Percentiles rank a stretch among this genome's conserved stretches.
Conservation (phyloP, 2,329 filamentous ascomycete species). For the Penicillium thymicola region DNA sequence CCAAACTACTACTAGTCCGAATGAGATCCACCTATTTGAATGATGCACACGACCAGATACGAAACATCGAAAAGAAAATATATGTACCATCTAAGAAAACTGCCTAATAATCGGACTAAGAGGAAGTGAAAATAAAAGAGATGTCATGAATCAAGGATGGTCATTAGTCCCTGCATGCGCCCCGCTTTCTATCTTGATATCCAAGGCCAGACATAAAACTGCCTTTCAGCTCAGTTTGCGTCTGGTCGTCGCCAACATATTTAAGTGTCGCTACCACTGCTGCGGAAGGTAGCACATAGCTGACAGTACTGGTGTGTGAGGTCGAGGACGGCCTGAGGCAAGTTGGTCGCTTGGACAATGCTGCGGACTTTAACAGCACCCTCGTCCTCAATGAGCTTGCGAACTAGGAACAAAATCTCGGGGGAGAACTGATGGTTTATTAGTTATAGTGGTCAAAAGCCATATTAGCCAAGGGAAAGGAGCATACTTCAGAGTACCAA, state of each 20-base stretch:
- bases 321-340: conserved; percentile 89
- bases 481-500: conserved; percentile 87
- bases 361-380: conserved; percentile 95
- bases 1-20: neutral
- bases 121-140: conserved; percentile 9
- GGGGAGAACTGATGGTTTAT: conserved; percentile 69
- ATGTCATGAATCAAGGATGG: conserved; percentile 16
- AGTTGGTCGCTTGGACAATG: conserved; percentile 91
- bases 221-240: neutral
- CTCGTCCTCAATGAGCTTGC: conserved; percentile 93
- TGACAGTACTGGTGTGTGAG: conserved; percentile 95
- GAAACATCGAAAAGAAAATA: conserved; percentile 2
- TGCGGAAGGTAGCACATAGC: conserved; percentile 90
- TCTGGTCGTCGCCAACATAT: neutral
- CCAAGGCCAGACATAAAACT: conserved; percentile 6
- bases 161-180: conserved; percentile 20
- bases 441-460: conserved; percentile 10
- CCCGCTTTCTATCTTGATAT: conserved; percentile 14
- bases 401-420: conserved; percentile 78
- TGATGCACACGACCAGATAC: neutral
- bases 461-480: neutral
- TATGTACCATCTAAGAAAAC: conserved; percentile 9
- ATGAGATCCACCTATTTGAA: neutral
- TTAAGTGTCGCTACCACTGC: conserved; percentile 84
- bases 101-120: conserved; percentile 4